A percentile compares a stretch with the other conserved stretches of the same genome.
Evolutionary conservation across 1,284 basidiomycete species (phyloP).

Genomic region (Trametes polyzona): DNA sequence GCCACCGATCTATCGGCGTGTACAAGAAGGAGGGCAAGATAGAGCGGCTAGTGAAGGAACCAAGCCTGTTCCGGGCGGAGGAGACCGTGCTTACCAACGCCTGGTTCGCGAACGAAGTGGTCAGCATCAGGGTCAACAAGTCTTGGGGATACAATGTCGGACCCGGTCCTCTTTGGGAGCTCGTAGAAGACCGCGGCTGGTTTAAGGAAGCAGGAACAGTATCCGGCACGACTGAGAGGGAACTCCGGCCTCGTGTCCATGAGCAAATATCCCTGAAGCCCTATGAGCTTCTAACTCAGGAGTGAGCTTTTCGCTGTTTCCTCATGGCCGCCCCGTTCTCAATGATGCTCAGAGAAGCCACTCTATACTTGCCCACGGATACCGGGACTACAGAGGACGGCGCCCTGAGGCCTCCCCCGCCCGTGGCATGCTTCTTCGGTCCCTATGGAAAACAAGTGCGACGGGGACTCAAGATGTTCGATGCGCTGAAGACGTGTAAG

Average conservation of each 20-base stretch:
- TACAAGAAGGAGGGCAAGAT: slow-evolving; percentile 52
- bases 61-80: slow-evolving; percentile 49
- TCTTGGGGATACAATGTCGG: slow-evolving; percentile 74
- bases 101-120: slow-evolving; percentile 46
- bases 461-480: slow-evolving; percentile 57
- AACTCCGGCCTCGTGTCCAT: slow-evolving; percentile 63
- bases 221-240: slow-evolving; percentile 46
- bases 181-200: slow-evolving; percentile 76
- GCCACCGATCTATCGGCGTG: slow-evolving; percentile 66
- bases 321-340: neutral
- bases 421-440: slow-evolving; percentile 66
- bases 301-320: slow-evolving; percentile 49
- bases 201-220: slow-evolving; percentile 61
- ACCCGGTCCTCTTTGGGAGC: slow-evolving; percentile 71
- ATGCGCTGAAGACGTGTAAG: slow-evolving; percentile 60
- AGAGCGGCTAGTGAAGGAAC: slow-evolving; percentile 55
- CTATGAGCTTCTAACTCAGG: slow-evolving; percentile 48
- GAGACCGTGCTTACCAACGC: slow-evolving; percentile 43
- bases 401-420: slow-evolving; percentile 50
- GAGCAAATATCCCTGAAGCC: slow-evolving; percentile 45
- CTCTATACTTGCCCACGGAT: slow-evolving; percentile 60
- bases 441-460: slow-evolving; percentile 55
- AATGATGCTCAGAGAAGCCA: slow-evolving; percentile 62
- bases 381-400: slow-evolving; percentile 50
- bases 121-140: slow-evolving; percentile 56